These are phyloP conservation scores for Volutella citrinella DNA, from an alignment of 2,329 filamentous ascomycete genomes.

Conservation along the genomic window DNA sequence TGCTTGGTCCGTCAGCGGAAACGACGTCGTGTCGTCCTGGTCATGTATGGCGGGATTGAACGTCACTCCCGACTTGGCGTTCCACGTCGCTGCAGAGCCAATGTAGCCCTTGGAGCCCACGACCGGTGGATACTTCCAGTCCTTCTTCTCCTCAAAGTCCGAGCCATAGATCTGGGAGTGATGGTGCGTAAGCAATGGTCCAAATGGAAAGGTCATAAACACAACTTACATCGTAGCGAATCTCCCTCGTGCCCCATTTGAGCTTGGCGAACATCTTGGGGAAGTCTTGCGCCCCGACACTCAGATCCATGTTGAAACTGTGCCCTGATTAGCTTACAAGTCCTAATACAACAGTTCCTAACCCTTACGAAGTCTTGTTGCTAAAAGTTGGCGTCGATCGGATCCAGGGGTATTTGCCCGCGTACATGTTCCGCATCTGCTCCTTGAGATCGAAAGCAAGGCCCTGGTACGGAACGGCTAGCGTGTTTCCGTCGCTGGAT, in stretches of 20 bases:
- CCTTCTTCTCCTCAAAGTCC: constrained; percentile 22
- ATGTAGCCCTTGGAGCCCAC: constrained; percentile 29
- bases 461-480: constrained; percentile 31
- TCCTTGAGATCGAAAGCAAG: constrained; percentile 7
- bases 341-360: too few relatives aligned
- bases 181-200: too few relatives aligned
- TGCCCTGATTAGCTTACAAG: too few relatives aligned
- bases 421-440: constrained; percentile 6
- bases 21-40: neutral
- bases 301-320: too few relatives aligned
- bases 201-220: too few relatives aligned
- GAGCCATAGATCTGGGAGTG: constrained; percentile 22
- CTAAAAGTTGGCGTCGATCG: constrained; percentile 1
- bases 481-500: constrained; percentile 26
- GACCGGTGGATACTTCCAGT: constrained; percentile 33
- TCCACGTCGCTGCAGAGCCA: constrained; percentile 20
- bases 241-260: constrained; percentile 6
- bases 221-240: constrained; percentile 9
- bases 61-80: constrained; percentile 2
- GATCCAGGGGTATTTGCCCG: constrained; percentile 2
- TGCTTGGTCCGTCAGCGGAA: neutral
- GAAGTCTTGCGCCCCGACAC: constrained; percentile 11
- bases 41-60: neutral
- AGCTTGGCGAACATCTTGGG: constrained; percentile 8
- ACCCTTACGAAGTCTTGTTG: constrained; percentile 1